Conservation (phyloP, 441 rosid species). For the Isatis lusitanica region DNA sequence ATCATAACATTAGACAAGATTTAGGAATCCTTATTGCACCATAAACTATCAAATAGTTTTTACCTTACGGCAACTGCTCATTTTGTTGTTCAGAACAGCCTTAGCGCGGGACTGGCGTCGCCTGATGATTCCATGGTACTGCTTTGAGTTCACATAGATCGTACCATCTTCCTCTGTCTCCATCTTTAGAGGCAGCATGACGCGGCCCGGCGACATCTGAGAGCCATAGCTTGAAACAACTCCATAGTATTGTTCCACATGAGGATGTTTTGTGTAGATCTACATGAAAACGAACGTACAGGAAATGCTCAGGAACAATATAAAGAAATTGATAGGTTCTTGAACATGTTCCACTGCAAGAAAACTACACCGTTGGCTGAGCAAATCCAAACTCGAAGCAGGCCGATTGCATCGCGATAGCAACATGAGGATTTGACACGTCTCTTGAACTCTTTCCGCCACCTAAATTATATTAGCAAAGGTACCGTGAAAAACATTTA, state of each 20-base stretch:
- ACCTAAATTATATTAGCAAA: slow-evolving; percentile 37
- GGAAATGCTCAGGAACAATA: not conserved
- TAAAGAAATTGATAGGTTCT: not conserved
- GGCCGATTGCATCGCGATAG: slow-evolving; percentile 47
- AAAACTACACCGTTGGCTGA: slow-evolving; percentile 49
- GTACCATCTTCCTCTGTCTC: slow-evolving; percentile 62
- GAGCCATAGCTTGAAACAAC: slow-evolving; percentile 62
- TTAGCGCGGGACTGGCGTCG: slow-evolving; percentile 75
- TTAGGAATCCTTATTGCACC: not conserved
- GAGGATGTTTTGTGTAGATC: slow-evolving; percentile 63
- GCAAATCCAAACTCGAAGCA: slow-evolving; percentile 60
- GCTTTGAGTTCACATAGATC: slow-evolving; percentile 80
- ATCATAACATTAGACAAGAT: not conserved
- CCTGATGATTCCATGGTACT: slow-evolving; percentile 80
- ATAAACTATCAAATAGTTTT: not conserved
- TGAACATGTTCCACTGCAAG: not conserved
- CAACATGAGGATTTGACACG: slow-evolving; percentile 47
- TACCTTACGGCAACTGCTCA: slow-evolving; percentile 58
- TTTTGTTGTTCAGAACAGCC: slow-evolving; percentile 45
- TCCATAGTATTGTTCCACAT: slow-evolving; percentile 55
- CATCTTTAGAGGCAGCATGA: slow-evolving; percentile 72
- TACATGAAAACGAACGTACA: slow-evolving; percentile 28
- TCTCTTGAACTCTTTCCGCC: slow-evolving; percentile 50
- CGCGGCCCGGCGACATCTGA: slow-evolving; percentile 43
- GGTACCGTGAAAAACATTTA: not conserved